Conservation (phyloP, 176 grass and related monocot species). For the Musa beccarii region DNA sequence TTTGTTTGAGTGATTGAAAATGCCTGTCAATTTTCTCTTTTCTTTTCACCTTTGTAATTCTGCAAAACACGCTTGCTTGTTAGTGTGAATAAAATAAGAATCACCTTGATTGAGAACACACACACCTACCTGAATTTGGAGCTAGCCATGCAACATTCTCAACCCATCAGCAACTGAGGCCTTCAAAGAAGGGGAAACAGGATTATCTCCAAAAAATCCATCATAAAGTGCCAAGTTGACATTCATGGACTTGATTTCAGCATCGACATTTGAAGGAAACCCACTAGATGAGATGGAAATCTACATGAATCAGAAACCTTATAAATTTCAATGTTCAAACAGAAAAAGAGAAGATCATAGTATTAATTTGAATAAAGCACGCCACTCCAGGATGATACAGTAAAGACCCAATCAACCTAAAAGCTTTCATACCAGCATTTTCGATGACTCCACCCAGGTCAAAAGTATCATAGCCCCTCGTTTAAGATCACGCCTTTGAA, state of each 20-base stretch:
- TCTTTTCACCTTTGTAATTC: too few species aligned
- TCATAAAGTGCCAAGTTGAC: conserved; percentile 67
- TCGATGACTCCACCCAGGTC: conserved; percentile 64
- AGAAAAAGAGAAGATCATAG: not conserved
- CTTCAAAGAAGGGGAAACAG: conserved; percentile 68
- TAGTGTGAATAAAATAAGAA: too few species aligned
- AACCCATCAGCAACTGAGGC: conserved; percentile 40
- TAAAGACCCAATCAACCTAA: not conserved
- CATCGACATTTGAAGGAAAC: conserved; percentile 47
- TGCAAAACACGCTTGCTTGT: too few species aligned
- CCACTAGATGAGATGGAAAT: conserved; percentile 54
- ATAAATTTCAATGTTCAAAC: too few species aligned
- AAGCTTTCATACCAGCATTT: conserved; percentile 50
- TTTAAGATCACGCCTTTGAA: conserved; percentile 59
- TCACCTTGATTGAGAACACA: not conserved
- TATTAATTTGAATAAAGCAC: too few species aligned
- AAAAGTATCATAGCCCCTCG: conserved; percentile 57
- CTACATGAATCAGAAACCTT: conserved; percentile 32
- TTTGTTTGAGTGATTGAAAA: too few species aligned
- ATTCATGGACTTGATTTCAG: conserved; percentile 53
- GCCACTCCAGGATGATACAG: not conserved
- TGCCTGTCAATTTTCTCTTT: too few species aligned
- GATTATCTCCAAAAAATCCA: conserved; percentile 69
- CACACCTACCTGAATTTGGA: not conserved
- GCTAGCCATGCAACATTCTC: conserved; percentile 28